These are phyloP conservation scores for Priceomyces castillae DNA, from an alignment of 805 yeast species.

Conservation along the genomic window DNA sequence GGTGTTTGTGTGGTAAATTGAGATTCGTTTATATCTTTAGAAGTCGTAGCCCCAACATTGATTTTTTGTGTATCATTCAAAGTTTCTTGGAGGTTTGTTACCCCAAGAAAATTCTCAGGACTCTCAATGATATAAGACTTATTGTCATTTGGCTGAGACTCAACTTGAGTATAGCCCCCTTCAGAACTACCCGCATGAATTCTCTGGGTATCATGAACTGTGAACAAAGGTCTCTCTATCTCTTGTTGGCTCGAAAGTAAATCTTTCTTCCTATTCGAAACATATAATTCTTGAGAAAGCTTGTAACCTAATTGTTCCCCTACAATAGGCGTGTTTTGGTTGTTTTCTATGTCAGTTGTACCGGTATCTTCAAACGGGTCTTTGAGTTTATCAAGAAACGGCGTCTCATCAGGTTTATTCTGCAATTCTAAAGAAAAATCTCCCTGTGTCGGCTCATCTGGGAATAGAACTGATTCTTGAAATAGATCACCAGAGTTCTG, in stretches of 20 bases:
- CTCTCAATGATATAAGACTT: background rate
- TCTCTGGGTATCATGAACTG: background rate
- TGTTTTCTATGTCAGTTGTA: background rate
- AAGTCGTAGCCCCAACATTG: background rate
- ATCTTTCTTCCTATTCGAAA: background rate
- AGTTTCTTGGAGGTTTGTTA: background rate
- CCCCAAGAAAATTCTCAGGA: background rate
- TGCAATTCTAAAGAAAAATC: conserved; percentile 5
- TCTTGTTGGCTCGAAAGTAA: background rate
- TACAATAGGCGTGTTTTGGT: background rate
- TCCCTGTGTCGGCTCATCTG: conserved; percentile 3
- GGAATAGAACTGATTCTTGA: background rate
- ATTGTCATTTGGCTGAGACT: background rate
- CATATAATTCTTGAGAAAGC: too few relatives aligned
- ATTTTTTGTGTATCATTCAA: conserved; percentile 5
- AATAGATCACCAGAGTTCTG: conserved; percentile 1
- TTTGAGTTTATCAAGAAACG: conserved; percentile 9
- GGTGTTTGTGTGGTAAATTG: background rate
- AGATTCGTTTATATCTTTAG: conserved; percentile 3
- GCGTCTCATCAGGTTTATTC: conserved; percentile 7
- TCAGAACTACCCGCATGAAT: too few relatives aligned
- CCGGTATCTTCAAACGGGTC: conserved; percentile 9
- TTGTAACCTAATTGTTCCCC: too few relatives aligned
- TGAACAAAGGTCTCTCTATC: background rate
- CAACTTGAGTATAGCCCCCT: background rate